These are phyloP conservation scores for Aspergillus japonicus DNA, from an alignment of 2,329 filamentous ascomycete genomes.

Conservation along the genomic window DNA sequence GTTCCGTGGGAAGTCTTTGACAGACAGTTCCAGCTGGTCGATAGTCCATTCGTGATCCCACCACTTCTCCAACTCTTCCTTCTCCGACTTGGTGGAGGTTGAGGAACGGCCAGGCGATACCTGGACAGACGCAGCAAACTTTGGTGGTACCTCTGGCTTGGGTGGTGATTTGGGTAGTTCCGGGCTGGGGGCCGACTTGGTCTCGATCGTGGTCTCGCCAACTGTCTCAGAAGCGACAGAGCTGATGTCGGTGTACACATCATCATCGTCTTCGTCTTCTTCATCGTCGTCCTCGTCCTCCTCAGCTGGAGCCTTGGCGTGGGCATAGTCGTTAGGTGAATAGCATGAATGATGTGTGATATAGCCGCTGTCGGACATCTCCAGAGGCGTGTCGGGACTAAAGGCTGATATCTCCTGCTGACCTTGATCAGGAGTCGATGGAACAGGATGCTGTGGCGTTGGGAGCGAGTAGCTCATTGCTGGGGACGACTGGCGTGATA, in stretches of 20 bases:
- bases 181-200: constrained; percentile 20
- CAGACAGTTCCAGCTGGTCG: constrained; percentile 38
- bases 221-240: constrained; percentile 29
- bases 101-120: constrained; percentile 22
- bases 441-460: constrained; percentile 27
- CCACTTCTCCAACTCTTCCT: constrained; percentile 31
- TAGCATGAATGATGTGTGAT: constrained; percentile 29
- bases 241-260: constrained; percentile 26
- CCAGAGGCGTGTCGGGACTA: constrained; percentile 40
- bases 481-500: constrained; percentile 37
- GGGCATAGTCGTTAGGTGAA: constrained; percentile 23
- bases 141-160: constrained; percentile 22
- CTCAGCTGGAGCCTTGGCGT: constrained; percentile 13
- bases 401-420: constrained; percentile 40
- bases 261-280: constrained; percentile 27
- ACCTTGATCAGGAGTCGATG: constrained; percentile 36
- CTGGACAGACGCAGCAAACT: constrained; percentile 15
- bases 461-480: constrained; percentile 27
- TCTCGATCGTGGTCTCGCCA: constrained; percentile 27
- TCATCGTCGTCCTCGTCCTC: constrained; percentile 29
- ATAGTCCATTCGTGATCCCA: constrained; percentile 43
- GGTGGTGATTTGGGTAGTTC: constrained; percentile 17
- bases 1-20: constrained; percentile 36
- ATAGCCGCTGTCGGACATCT: constrained; percentile 38
- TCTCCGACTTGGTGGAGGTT: constrained; percentile 26